Base-by-base conservation (phyloP, 1,284 basidiomycete genomes). In the Ustilago trichophora region DNA sequence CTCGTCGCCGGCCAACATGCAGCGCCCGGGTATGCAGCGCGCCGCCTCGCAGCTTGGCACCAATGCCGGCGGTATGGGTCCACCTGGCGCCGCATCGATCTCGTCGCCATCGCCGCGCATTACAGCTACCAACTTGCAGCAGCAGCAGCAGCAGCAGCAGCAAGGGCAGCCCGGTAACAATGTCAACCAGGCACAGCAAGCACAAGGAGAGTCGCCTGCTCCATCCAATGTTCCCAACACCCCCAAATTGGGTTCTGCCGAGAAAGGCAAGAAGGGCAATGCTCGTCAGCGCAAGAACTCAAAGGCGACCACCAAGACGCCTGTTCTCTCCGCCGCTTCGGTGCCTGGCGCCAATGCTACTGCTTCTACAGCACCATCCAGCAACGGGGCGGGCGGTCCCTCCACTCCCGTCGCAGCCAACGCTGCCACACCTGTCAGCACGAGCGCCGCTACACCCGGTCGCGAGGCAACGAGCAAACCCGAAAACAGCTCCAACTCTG, bases 251-350 rank as follows among this genome's bases (percentile, higher is more conserved):
- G 58, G 66, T 15, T 66, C 57, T 4, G 71, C 66, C 4, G 73
- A 75, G 44, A 74, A 74, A 38, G 50, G 44, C 16, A 75, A 75
- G 46, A 75, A 75, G 53, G 66, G 65, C 50, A 73, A 69, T 22
- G 47, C 65, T 9, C 40, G 72, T 25, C 57, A 52, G 38, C 60
- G 58, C 15, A 70, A 70, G 47, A 70, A 73, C 22, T 58, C 59
- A n/a, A 69, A 71, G 45, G 68, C 66, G 16, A 37, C 59, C 4
- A 63, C 59, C 36, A 74, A 73, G 42, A 75, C 72, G 41, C 71
- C 71, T 1, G 52, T 67, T 15, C 56, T 74, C 7, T 33, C 67
- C 11, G 67, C 73, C 3, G 72, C 71, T 0, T 45, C 59, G 9
- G 56, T 65, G 21, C 62, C 73, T 1, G 68, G 71, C 6, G 45